Evolutionary conservation across 768 basidiomycete species (phyloP).

Genomic region (Leccinellum albellum): DNA sequence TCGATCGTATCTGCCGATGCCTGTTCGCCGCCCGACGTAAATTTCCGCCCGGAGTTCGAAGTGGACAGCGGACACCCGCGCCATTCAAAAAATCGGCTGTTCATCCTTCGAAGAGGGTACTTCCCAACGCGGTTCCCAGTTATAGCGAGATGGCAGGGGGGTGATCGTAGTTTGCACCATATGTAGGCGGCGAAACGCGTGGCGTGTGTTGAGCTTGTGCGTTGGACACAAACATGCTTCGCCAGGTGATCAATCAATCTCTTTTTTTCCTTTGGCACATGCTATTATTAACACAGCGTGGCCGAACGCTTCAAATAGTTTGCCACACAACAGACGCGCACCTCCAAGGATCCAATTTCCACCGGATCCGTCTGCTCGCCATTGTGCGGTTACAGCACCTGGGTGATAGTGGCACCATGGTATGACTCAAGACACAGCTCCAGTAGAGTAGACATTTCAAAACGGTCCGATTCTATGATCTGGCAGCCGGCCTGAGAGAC

Average conservation of each 20-base stretch:
- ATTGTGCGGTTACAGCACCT: neutral
- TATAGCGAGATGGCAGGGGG: neutral
- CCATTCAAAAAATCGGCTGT: neutral
- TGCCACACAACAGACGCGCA: neutral
- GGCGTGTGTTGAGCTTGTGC: neutral
- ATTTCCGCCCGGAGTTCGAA: neutral
- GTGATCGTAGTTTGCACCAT: neutral
- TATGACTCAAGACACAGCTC: neutral
- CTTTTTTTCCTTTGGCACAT: neutral
- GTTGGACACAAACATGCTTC: neutral
- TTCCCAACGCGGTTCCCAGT: neutral
- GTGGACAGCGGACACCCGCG: neutral
- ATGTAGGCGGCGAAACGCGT: neutral
- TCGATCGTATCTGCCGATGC: neutral
- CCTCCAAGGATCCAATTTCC: neutral
- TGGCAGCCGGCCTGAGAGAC: neutral
- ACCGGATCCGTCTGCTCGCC: neutral
- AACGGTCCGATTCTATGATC: neutral
- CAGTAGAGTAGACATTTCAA: too few relatives aligned
- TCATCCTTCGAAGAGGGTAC: neutral
- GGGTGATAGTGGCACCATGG: neutral
- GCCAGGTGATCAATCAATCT: neutral
- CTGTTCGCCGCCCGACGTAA: neutral
- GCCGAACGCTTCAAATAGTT: neutral
- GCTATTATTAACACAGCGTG: neutral